Base-by-base conservation (phyloP, 306 rosid species). In the Quercus gilva region DNA sequence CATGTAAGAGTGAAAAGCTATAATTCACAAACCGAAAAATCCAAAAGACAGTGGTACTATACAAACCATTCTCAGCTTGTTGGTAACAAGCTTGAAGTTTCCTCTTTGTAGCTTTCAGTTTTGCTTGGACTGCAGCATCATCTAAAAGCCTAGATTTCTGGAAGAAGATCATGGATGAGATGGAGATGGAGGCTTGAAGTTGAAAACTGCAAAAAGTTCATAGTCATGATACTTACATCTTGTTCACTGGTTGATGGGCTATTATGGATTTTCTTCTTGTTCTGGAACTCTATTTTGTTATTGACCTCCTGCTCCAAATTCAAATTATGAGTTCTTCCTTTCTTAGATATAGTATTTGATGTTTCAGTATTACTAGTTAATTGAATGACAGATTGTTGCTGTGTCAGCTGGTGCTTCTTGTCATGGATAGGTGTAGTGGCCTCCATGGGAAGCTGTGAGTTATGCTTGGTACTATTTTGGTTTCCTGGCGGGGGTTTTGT, bases 91-190 rank as follows among this genome's bases (percentile, higher is more conserved):
- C 89, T 13, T 82, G 88, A 63, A 89, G 96, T 83, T 81, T 92
- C 78, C 85, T 86, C 82, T 88, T 91, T 10, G 96, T 85, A 61
- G 81, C 85, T 87, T 91, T 90, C 11, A 89, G 87, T 84, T 84
- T 91, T 52, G 78, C 70, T 17, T 87, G 86, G 74, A 75, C 68
- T 26, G 81, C 84, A 51, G 4, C 84, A 49, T 85, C 88, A 77
- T 83, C 87, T 4, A 79, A 75, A 58, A 55, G 26, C 83, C 76
- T 80, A 25, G 37, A 74, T 45, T 76, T 76, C 92, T 86, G 28
- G 69, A 45, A 28, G 41, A 76, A 28, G 55, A 70, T 55, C 14
- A 59, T 5, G 29, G 45, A 20, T 83, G 14, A 81, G 83, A 49
- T 37, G 53, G 67, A 80, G 73, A 13, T 55, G 18, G 23, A 71